phyloP scores from a whole-genome alignment of 2,329 filamentous ascomycete genomes.

The Bipolaris sorokiniana region DNA sequence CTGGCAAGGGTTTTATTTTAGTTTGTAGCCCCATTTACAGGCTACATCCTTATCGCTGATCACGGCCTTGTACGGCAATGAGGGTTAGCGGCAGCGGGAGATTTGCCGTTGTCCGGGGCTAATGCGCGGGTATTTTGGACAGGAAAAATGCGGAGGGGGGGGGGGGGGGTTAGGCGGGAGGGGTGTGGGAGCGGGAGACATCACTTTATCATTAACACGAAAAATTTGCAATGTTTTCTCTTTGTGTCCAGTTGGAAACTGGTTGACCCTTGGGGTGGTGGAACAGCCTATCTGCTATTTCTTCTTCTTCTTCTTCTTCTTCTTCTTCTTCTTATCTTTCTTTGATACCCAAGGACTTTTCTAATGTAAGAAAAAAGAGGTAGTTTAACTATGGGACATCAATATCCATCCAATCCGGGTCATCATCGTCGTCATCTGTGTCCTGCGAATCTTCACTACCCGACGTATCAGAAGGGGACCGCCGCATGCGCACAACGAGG shows the following conservation, averaged over 20 bases:
- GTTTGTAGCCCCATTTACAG: background rate
- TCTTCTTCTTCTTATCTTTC: too few relatives aligned
- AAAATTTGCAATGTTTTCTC: too few relatives aligned
- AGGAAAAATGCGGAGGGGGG: too few relatives aligned
- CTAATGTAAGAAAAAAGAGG: background rate
- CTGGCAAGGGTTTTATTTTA: background rate
- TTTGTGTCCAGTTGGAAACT: too few relatives aligned
- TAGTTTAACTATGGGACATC: conserved; percentile 1
- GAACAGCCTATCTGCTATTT: too few relatives aligned
- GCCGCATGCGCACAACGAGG: conserved; percentile 21
- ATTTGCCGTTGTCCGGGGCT: background rate
- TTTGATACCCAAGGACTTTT: too few relatives aligned
- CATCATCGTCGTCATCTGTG: conserved; percentile 2
- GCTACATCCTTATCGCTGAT: background rate
- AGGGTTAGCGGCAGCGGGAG: background rate
- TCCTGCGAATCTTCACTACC: conserved; percentile 10
- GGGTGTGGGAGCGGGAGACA: too few relatives aligned
- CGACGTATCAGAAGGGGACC: background rate
- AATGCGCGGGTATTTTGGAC: background rate
- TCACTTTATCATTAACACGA: too few relatives aligned
- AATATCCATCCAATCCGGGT: conserved; percentile 19
- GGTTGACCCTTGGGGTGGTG: too few relatives aligned
- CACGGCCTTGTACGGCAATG: background rate
- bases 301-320: too few relatives aligned
- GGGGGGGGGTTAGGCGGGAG: too few relatives aligned